Conservation (phyloP, 2,329 filamentous ascomycete species). For the Colletotrichum kahawae region DNA sequence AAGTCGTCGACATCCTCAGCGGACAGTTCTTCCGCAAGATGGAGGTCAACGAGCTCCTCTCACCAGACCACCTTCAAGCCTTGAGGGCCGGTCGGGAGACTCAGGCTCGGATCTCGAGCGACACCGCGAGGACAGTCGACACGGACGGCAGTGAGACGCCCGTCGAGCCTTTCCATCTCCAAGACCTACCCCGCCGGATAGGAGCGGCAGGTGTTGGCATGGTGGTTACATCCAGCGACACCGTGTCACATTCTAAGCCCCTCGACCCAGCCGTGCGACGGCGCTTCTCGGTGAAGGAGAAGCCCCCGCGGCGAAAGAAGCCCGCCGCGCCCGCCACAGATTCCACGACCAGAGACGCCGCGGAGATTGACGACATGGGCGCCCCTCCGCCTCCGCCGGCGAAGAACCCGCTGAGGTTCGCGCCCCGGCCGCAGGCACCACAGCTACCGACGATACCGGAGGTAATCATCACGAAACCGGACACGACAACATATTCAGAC, state of each 20-base stretch:
- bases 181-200: conserved; percentile 49
- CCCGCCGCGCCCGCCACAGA: neutral
- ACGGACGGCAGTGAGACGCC: conserved; percentile 44
- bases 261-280: conserved; percentile 26
- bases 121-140: conserved; percentile 29
- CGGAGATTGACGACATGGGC: neutral
- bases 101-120: conserved; percentile 31
- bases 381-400: conserved; percentile 34
- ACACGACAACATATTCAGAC: neutral
- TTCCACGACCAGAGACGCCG: conserved; percentile 2
- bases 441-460: conserved; percentile 48
- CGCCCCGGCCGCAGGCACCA: conserved; percentile 16
- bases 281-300: conserved; percentile 27
- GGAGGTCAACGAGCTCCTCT: conserved; percentile 65
- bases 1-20: conserved; percentile 61
- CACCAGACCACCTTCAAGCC: conserved; percentile 44
- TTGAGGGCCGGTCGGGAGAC: conserved; percentile 33
- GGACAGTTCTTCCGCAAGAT: conserved; percentile 59
- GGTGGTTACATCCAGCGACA: conserved; percentile 30
- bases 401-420: conserved; percentile 30
- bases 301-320: conserved; percentile 5
- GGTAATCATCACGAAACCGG: conserved; percentile 27
- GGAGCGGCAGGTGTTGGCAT: conserved; percentile 41
- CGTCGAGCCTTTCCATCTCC: conserved; percentile 54
- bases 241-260: conserved; percentile 28